Conservation (phyloP, 805 yeast species). For the Cephaloascus albidus region DNA sequence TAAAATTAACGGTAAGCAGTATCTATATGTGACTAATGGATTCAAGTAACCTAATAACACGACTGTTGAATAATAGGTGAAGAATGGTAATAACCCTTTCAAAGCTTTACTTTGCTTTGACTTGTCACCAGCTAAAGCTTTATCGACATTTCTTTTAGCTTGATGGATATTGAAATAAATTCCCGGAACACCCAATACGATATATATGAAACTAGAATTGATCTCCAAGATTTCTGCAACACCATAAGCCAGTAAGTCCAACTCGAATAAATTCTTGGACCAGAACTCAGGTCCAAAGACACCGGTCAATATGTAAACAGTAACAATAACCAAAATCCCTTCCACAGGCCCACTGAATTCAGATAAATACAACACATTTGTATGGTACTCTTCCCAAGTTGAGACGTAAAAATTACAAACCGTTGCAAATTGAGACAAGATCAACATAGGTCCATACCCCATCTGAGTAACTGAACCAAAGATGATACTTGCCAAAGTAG, state of each 20-base stretch:
- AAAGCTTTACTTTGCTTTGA: slow-evolving; percentile 31
- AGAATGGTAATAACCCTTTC: slow-evolving; percentile 61
- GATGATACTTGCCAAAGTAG: slow-evolving; percentile 69
- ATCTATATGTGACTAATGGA: slow-evolving; percentile 37
- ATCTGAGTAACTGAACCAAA: slow-evolving; percentile 70
- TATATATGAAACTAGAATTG: slow-evolving; percentile 31
- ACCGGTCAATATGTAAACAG: slow-evolving; percentile 54
- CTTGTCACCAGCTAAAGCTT: slow-evolving; percentile 29
- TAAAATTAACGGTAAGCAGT: slow-evolving; percentile 48
- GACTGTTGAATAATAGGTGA: slow-evolving; percentile 40
- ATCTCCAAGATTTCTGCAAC: slow-evolving; percentile 17
- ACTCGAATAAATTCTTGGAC: slow-evolving; percentile 32
- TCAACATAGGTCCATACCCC: slow-evolving; percentile 56
- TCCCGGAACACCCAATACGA: slow-evolving; percentile 42
- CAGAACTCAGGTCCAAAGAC: slow-evolving; percentile 62
- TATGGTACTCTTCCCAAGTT: slow-evolving; percentile 95
- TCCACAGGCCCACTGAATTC: slow-evolving; percentile 92
- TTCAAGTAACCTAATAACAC: slow-evolving; percentile 36
- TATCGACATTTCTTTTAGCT: slow-evolving; percentile 54
- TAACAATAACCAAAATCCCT: slow-evolving; percentile 64
- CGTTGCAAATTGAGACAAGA: slow-evolving; percentile 63
- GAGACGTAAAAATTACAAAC: slow-evolving; percentile 78
- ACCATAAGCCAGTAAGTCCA: slow-evolving; percentile 28
- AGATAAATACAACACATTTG: slow-evolving; percentile 71
- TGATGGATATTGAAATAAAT: slow-evolving; percentile 56